Conservation (phyloP, 1,139 yeast species). For the Pneumocystis murina region DNA sequence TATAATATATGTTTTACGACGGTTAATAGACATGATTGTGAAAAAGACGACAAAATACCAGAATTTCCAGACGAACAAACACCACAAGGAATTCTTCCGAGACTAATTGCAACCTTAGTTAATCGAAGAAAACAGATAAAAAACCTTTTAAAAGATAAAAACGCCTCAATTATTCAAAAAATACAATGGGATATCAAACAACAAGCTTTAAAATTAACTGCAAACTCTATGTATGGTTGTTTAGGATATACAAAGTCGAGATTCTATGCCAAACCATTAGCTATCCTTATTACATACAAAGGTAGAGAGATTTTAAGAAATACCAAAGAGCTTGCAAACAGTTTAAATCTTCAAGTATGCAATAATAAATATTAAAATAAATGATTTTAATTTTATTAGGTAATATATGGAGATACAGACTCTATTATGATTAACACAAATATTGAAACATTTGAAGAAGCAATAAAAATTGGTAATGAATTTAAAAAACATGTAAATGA, state of each 20-base stretch:
- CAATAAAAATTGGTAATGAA: conserved; percentile 67
- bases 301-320: conserved; percentile 93
- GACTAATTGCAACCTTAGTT: conserved; percentile 68
- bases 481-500: conserved; percentile 80
- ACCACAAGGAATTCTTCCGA: conserved; percentile 71
- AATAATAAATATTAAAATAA: background rate
- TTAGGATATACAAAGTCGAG: conserved; percentile 83
- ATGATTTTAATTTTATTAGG: conserved; percentile 22
- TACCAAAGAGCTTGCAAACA: conserved; percentile 84
- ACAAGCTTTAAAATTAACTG: conserved; percentile 89
- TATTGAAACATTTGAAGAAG: conserved; percentile 51
- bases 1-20: conserved; percentile 95
- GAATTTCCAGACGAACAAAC: conserved; percentile 46
- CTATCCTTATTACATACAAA: conserved; percentile 85
- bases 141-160: conserved; percentile 59
- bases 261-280: conserved; percentile 90
- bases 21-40: conserved; percentile 47
- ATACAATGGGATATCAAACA: conserved; percentile 75
- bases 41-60: conserved; percentile 33
- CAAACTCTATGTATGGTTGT: conserved; percentile 99
- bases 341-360: conserved; percentile 42
- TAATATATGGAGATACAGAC: conserved; percentile 97
- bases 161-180: conserved; percentile 47
- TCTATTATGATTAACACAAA: conserved; percentile 98
- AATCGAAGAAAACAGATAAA: conserved; percentile 89